Base-by-base conservation (phyloP, 371 early-diverging fungal species). In the Mortierella sp. region DNA sequence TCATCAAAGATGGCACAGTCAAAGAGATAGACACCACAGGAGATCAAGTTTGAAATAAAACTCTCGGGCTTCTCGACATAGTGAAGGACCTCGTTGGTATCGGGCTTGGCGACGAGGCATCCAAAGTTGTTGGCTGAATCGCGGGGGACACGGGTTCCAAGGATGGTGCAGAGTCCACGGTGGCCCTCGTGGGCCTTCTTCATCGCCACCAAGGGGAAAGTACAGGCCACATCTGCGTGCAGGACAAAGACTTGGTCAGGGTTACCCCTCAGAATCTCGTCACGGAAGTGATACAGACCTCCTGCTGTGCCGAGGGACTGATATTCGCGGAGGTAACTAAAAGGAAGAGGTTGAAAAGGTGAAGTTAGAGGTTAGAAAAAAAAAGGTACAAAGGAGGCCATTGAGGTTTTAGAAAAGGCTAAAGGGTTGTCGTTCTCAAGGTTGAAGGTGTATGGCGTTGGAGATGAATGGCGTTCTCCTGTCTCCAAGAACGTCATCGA, bases 51-150 rank as follows among this genome's bases (percentile, higher is more conserved):
- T 64, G 96, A 96, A 75, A 99, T 91, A 80, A 96, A 97, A 0
- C 96, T 91, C 82, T 97, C 96, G 22, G 98, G 99, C 88, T 99
- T 99, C 84, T 99, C 98, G 41, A 97, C 99, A 86, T 98, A 99
- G 87, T 99, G 99, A 71, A 95, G 88, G 0, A 98, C 97, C 82
- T 96, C 93, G 63, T 92, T 87, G 16, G 95, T 96, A 45, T 93
- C 93, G 13, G 92, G 88, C 78, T 97, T 92, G n/a, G 95, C 91
- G 14, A 98, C 96, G 48, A 99, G 85, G 88, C 96, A 97, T 53
- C 99, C 99, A 88, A 94, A 99, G 79, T 93, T 93, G 73, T 91
- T 91, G 44, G 96, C 97, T 69, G 90, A 85, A 43, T 93, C 90
- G 29, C 93, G 90, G 40, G 92, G 91, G 0, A 94, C 94, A 89